Conservation (phyloP, 73 alveolate species). For the Paramecium tetraurelia region DNA sequence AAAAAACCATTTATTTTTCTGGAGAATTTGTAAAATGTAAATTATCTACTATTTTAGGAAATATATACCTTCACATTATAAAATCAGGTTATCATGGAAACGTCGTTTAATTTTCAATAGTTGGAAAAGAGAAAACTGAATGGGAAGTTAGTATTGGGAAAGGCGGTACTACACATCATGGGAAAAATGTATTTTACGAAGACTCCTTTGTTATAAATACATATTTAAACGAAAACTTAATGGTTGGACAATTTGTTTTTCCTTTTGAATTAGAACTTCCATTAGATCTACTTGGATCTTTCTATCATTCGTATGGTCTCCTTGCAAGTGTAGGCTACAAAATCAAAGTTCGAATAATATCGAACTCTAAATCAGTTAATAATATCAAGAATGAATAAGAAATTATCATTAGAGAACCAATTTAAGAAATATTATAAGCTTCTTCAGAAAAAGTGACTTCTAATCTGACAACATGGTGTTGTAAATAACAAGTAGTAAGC, state of each 20-base stretch:
- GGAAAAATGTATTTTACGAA: background rate
- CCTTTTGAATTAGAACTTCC: background rate
- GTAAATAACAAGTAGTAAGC: background rate
- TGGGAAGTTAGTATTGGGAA: background rate
- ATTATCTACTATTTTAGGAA: background rate
- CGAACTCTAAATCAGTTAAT: background rate
- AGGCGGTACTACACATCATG: background rate
- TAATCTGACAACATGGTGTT: background rate
- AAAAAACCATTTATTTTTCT: background rate
- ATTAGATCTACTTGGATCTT: background rate
- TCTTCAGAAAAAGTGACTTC: background rate
- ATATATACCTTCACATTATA: background rate
- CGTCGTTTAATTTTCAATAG: background rate
- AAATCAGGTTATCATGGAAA: background rate
- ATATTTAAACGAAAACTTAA: background rate
- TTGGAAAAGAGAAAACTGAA: background rate
- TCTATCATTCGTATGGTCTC: background rate
- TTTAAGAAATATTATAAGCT: background rate
- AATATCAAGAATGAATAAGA: constrained; percentile 2
- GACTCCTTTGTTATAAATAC: background rate
- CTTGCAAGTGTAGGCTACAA: background rate
- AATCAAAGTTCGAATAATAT: background rate
- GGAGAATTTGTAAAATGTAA: background rate
- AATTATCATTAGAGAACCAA: background rate
- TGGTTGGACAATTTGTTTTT: background rate